These are phyloP conservation scores for Tetrapyrgos nigripes DNA, from an alignment of 1,284 basidiomycete species.

Conservation along the genomic window DNA sequence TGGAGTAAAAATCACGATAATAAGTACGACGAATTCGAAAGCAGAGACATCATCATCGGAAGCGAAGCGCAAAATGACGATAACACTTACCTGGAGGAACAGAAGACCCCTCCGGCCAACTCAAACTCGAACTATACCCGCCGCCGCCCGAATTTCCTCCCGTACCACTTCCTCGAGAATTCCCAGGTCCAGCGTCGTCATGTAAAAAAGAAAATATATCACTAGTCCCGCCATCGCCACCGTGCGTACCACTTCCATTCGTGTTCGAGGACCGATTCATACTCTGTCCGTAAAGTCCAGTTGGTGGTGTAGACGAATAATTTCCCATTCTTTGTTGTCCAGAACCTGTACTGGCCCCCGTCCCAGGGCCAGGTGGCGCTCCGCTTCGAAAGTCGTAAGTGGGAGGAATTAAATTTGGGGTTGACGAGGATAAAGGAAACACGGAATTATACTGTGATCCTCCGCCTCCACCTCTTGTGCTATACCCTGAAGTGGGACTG, in stretches of 20 bases:
- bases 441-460: not conserved
- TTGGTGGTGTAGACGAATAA: slow-evolving; percentile 4
- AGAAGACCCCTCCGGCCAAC: too few species aligned
- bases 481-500: slow-evolving; percentile 2
- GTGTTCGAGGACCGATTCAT: slow-evolving; percentile 11
- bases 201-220: slow-evolving; percentile 17
- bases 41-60: too few species aligned
- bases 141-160: not conserved
- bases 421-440: slow-evolving; percentile 1
- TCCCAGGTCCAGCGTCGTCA: too few species aligned
- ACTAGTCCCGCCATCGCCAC: not conserved
- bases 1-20: too few species aligned
- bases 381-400: slow-evolving; percentile 1
- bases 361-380: not conserved
- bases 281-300: slow-evolving; percentile 3
- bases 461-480: slow-evolving; percentile 1
- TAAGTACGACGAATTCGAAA: too few species aligned
- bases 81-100: too few species aligned
- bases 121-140: slow-evolving; percentile 2
- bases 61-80: too few species aligned
- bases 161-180: too few species aligned
- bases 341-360: not conserved
- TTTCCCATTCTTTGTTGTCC: not conserved
- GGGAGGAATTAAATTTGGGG: slow-evolving; percentile 2
- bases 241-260: not conserved